Base-by-base conservation (phyloP, 495 filamentous ascomycete species). In the Delitschia confertaspora region DNA sequence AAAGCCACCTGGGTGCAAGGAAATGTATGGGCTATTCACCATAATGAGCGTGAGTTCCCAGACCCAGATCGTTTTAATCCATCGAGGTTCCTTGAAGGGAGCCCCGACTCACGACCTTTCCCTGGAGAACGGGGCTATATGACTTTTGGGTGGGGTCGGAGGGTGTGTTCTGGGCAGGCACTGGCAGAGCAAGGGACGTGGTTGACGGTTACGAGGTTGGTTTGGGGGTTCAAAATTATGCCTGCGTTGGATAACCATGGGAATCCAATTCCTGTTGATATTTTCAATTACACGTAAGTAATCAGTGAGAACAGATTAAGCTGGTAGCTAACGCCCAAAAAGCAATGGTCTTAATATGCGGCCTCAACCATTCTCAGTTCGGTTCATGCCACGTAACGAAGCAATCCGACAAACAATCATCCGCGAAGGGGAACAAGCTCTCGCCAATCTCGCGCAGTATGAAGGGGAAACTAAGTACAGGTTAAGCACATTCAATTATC, bases 81-180 rank as follows among this genome's bases (percentile, higher is more conserved):
- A 6, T 47, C 45, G 9, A 13, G 61, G 8, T 60, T 47, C 44
- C 36, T 65, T 19, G 57, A 64, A 32, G 63, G 54, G 10, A 58
- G 49, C 43, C 25, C 49, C 6, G 47, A 69, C 32, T 53, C 56
- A 4, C 64, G 74, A 13, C 71, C 71, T 0, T 79, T 79, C 45
- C 74, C 73, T 1, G 67, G 69, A 5, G 75, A 80, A 37, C 70
- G 62, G 35, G 74, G 75, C 0, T 78, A 78, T 52, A 78, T 78
- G 74, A 79, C 73, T 4, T 79, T 79, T 36, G 75, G 75, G 33
- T 78, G 74, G 63, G 65, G 61, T 8, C 38, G 61, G 13, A 34
- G 61, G 21, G 54, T 60, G 8, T 64, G 61, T 36, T 52, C 54
- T 34, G 67, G 67, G 1, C 63, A 67, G 36, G 64, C 60, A 4